Conservation (phyloP, 169 alveolate genomes). For the Cryptosporidium baileyi region DNA sequence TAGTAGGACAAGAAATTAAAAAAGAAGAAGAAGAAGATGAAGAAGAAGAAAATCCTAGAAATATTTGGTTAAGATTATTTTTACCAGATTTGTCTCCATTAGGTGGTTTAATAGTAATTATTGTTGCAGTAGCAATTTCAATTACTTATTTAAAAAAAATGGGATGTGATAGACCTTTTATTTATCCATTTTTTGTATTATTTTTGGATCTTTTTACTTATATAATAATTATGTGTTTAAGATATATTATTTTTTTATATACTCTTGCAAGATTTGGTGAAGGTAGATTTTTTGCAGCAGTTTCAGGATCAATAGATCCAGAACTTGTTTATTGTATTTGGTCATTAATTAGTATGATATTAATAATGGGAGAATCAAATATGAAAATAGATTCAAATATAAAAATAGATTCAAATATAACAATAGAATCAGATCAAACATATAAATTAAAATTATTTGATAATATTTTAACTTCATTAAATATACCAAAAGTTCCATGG, state of each 20-base stretch:
- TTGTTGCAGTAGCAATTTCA: constrained; percentile 4
- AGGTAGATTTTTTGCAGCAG: constrained; percentile 67
- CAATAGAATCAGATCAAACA: background rate
- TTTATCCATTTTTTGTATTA: constrained; percentile 19
- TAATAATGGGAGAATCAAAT: constrained; percentile 17
- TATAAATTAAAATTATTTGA: constrained; percentile 28
- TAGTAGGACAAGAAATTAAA: constrained; percentile 54
- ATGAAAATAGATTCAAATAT: background rate
- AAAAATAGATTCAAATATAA: background rate
- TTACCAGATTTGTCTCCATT: constrained; percentile 67
- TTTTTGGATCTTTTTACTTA: constrained; percentile 31
- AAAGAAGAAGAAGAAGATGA: constrained; percentile 69
- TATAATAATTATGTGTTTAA: constrained; percentile 40
- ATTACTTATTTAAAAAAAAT: constrained; percentile 37
- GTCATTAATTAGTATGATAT: constrained; percentile 44
- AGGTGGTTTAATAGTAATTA: constrained; percentile 20
- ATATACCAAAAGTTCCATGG: constrained; percentile 67
- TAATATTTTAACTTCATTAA: constrained; percentile 1
- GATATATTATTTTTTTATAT: constrained; percentile 34
- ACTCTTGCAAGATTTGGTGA: constrained; percentile 47
- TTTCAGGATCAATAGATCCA: constrained; percentile 63
- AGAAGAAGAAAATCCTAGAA: constrained; percentile 64
- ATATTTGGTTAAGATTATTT: constrained; percentile 37
- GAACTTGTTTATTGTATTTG: constrained; percentile 62
- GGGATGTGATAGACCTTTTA: constrained; percentile 39